Evolutionary conservation across 129 eudicot genomes (phyloP).

Genomic region (Logfia minima): DNA sequence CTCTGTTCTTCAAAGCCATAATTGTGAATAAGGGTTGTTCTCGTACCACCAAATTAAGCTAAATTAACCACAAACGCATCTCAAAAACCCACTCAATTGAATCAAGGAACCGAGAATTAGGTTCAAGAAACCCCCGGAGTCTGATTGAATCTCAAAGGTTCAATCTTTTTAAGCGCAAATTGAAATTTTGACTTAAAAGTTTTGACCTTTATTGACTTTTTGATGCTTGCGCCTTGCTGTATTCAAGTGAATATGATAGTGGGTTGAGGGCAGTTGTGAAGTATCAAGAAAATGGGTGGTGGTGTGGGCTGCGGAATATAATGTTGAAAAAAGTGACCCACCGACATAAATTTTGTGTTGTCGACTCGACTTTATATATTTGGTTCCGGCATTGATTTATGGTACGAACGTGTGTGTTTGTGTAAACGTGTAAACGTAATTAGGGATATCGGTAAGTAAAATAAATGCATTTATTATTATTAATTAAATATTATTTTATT

Average conservation of each 20-base stretch:
- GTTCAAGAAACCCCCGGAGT: neutral
- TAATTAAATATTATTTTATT: no score
- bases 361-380: conserved; percentile 1
- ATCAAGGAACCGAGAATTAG: neutral
- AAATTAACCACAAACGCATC: neutral
- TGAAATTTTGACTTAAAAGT: neutral
- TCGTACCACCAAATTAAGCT: conserved; percentile 1
- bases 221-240: neutral
- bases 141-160: neutral
- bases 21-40: conserved; percentile 5
- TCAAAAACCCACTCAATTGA: neutral
- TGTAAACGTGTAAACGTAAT: no score
- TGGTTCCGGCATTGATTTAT: conserved; percentile 19
- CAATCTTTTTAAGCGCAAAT: conserved; percentile 7
- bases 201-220: neutral
- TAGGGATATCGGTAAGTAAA: no score
- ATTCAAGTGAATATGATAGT: conserved; percentile 6
- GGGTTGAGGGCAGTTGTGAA: conserved; percentile 13
- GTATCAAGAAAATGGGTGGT: neutral
- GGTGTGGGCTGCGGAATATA: conserved; percentile 17
- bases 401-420: no score
- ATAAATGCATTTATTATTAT: no score
- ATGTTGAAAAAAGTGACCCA: conserved; percentile 5
- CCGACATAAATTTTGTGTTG: conserved; percentile 27
- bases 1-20: conserved; percentile 77